Evolutionary conservation across 495 filamentous ascomycete species (phyloP), one percentile per base, ranked within the genome.

Genomic region (Aspergillus campestris): DNA sequence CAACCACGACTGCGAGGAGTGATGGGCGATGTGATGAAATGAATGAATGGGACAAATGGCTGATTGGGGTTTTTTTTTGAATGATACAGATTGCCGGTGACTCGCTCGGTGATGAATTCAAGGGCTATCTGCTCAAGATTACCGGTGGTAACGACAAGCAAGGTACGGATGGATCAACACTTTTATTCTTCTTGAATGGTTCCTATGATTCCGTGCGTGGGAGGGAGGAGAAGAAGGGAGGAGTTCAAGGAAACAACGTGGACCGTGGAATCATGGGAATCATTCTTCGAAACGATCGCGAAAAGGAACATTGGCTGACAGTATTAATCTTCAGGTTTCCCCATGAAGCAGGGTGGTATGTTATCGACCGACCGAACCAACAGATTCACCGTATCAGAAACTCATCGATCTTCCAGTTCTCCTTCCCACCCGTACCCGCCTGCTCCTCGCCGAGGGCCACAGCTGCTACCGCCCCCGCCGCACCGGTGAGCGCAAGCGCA

Each of bases 121-220:
- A 92, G 79, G 92, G 92, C 69, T 98, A 97, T 77, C 48, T 73
- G 42, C 67, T 73, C 66, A 86, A 83, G 67, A 96, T 98, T 75
- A 98, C 92, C 62, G 92, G 92, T 67, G 92, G 94, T 70, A 98
- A 98, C 84, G 92, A 98, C 86, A 98, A 98, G 86, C 92, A 98
- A 78, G 92, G 67, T 71, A 69, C 58, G 67, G 32, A 35, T 46
- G 34, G 54, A 48, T 34, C 40, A 8, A 14, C 3, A 36, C 18
- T 37, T 32, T 30, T 35, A 39, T 3, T 41, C 29, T 14, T 34
- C 18, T 44, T 33, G 24, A 6, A 13, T 31, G 38, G 45, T 44
- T 31, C 31, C 42, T 29, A 31, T 11, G 12, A 9, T 14, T 29
- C 24, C 24, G 32, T 33, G 29, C 34, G 12, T 13, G 18, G 13